A percentile compares a stretch with the other conserved stretches of the same genome.
phyloP scores from a whole-genome alignment of 169 alveolate species.

The Cryptosporidium bovis region DNA sequence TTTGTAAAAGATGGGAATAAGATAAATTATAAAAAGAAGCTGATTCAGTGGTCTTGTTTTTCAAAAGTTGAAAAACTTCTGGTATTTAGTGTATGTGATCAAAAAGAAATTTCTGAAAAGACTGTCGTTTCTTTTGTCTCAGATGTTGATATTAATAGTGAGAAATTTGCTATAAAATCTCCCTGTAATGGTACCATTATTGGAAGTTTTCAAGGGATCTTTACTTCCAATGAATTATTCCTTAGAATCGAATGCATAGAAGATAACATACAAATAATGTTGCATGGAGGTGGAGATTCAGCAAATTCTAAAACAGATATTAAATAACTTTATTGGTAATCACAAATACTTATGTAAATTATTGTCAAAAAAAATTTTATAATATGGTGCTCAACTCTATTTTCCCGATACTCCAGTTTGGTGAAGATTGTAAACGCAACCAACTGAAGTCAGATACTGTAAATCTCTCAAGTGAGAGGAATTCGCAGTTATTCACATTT shows the following conservation, averaged over 20 bases:
- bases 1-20: constrained; percentile 29
- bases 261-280: constrained; percentile 6
- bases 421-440: constrained; percentile 38
- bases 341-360: too few relatives aligned
- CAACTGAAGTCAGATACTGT: constrained; percentile 56
- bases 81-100: constrained; percentile 2
- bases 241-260: constrained; percentile 55
- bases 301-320: too few relatives aligned
- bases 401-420: constrained; percentile 53
- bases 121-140: constrained; percentile 1
- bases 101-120: neutral
- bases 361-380: too few relatives aligned
- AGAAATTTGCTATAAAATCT: constrained; percentile 34
- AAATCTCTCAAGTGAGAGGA: constrained; percentile 1
- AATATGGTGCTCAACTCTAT: neutral
- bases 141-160: neutral
- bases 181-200: constrained; percentile 51
- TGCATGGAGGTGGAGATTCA: neutral
- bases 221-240: constrained; percentile 10
- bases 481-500: neutral
- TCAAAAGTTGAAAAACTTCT: constrained; percentile 43
- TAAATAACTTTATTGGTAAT: too few relatives aligned
- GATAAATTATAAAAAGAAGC: constrained; percentile 33
- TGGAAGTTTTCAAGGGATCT: constrained; percentile 20
- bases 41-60: constrained; percentile 51